Percentiles rank a stretch among this genome's conserved stretches.
Evolutionary conservation across 2,329 filamentous ascomycete genomes (phyloP).

Genomic region (Penicillium sp.): DNA sequence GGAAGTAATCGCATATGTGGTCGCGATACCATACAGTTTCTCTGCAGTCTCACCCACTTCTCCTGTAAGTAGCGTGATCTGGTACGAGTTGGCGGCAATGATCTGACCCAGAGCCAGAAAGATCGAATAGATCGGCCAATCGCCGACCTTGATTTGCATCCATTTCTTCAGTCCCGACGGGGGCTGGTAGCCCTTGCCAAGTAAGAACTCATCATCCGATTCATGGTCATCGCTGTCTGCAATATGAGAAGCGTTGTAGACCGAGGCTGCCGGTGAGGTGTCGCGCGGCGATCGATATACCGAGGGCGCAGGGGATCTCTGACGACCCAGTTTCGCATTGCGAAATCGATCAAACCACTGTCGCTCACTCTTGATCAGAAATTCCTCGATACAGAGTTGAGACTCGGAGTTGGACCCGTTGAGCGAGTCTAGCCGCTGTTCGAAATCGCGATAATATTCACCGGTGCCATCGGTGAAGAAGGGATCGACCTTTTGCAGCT

Average conservation of each 20-base stretch:
- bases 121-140: conserved; percentile 64
- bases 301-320: conserved; percentile 41
- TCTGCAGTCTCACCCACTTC: conserved; percentile 58
- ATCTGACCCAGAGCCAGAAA: conserved; percentile 62
- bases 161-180: conserved; percentile 57
- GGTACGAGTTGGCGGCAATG: conserved; percentile 64
- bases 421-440: conserved; percentile 54
- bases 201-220: conserved; percentile 53
- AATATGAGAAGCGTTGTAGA: conserved; percentile 35
- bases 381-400: conserved; percentile 63
- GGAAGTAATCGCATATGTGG: conserved; percentile 58
- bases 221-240: conserved; percentile 38
- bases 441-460: conserved; percentile 59
- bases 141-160: conserved; percentile 56
- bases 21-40: conserved; percentile 60
- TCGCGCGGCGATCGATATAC: conserved; percentile 34
- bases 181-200: conserved; percentile 56
- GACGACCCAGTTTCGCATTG: conserved; percentile 56
- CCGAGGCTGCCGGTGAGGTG: conserved; percentile 40
- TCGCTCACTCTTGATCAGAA: conserved; percentile 64
- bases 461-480: conserved; percentile 65
- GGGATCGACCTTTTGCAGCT: conserved; percentile 64
- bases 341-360: conserved; percentile 62
- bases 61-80: conserved; percentile 67
- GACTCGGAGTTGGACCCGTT: conserved; percentile 57